Conservation (phyloP, 2,329 filamentous ascomycete species). For the Penicillium sp. region DNA sequence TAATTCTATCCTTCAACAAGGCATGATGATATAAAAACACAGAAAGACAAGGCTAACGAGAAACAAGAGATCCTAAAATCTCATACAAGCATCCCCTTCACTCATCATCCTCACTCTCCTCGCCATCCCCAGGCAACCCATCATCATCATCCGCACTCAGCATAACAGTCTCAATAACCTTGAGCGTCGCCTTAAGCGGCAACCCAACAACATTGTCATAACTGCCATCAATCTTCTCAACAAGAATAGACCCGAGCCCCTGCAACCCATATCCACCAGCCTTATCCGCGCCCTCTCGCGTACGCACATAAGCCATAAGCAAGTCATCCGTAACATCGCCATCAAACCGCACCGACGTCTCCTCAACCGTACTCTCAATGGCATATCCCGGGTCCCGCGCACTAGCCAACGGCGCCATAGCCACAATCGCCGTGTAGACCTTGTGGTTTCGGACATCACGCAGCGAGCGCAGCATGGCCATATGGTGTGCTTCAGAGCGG, state of each 20-base stretch:
- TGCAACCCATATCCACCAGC: conserved; percentile 95
- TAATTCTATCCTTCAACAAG: neutral
- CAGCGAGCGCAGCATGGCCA: conserved; percentile 77
- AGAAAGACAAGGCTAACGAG: neutral
- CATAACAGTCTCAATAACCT: conserved; percentile 84
- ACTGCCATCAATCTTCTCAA: conserved; percentile 84
- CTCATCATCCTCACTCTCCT: conserved; percentile 24
- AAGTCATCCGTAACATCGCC: conserved; percentile 73
- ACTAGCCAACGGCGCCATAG: conserved; percentile 78
- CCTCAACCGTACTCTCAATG: conserved; percentile 77
- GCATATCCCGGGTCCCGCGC: conserved; percentile 82
- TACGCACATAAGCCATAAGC: conserved; percentile 65
- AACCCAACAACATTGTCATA: conserved; percentile 94
- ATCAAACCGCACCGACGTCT: conserved; percentile 88
- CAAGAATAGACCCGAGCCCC: conserved; percentile 78
- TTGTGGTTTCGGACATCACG: conserved; percentile 75
- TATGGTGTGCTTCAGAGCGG: conserved; percentile 73
- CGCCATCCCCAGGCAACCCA: conserved; percentile 47
- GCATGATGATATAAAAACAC: neutral
- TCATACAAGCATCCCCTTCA: neutral
- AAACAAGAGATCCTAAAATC: neutral
- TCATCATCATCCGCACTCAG: conserved; percentile 68
- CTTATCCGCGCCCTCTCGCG: conserved; percentile 91
- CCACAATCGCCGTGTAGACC: conserved; percentile 80
- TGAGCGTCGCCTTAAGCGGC: conserved; percentile 73